These are phyloP conservation scores for Cutaneotrichosporon dermatis DNA, from an alignment of 1,284 basidiomycete genomes.

Conservation along the genomic window DNA sequence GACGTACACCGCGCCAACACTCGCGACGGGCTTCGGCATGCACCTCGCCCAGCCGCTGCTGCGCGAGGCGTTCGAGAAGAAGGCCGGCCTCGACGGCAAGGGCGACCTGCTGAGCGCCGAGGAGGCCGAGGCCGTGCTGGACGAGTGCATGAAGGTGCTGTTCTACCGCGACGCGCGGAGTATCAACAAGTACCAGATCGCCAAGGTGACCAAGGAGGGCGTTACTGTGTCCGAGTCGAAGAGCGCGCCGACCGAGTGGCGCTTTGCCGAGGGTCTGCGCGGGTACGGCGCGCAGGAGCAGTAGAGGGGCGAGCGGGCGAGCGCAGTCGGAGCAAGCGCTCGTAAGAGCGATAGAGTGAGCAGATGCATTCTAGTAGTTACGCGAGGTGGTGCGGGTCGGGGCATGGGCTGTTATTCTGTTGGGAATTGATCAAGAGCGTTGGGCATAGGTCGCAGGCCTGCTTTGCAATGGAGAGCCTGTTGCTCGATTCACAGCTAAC, in stretches of 20 bases:
- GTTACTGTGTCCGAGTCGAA: conserved; percentile 75
- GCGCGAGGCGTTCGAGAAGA: conserved; percentile 61
- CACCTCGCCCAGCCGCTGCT: conserved; percentile 92
- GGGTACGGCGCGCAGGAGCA: conserved; percentile 68
- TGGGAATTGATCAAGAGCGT: too few species aligned
- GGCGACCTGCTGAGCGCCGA: conserved; percentile 72
- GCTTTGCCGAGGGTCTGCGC: conserved; percentile 72
- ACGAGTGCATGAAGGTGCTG: conserved; percentile 86
- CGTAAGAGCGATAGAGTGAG: too few species aligned
- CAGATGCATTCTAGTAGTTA: too few species aligned
- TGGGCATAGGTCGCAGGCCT: too few species aligned
- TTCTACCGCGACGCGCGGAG: conserved; percentile 96
- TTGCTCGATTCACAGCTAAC: too few species aligned
- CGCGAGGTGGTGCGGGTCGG: too few species aligned
- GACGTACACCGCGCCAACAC: conserved; percentile 88
- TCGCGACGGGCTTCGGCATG: conserved; percentile 94
- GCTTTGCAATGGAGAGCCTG: too few species aligned
- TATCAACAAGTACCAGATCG: conserved; percentile 97
- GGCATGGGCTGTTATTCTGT: too few species aligned
- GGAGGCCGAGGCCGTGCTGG: conserved; percentile 73
- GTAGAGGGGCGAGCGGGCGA: conserved; percentile 33
- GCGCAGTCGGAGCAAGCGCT: too few species aligned
- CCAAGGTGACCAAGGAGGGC: conserved; percentile 75
- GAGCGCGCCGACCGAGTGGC: conserved; percentile 75
- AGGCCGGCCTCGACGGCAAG: conserved; percentile 65